Evolutionary conservation across 2,329 filamentous ascomycete genomes (phyloP), one percentile per base, ranked within the genome.

Genomic region (Remersonia thermophila): DNA sequence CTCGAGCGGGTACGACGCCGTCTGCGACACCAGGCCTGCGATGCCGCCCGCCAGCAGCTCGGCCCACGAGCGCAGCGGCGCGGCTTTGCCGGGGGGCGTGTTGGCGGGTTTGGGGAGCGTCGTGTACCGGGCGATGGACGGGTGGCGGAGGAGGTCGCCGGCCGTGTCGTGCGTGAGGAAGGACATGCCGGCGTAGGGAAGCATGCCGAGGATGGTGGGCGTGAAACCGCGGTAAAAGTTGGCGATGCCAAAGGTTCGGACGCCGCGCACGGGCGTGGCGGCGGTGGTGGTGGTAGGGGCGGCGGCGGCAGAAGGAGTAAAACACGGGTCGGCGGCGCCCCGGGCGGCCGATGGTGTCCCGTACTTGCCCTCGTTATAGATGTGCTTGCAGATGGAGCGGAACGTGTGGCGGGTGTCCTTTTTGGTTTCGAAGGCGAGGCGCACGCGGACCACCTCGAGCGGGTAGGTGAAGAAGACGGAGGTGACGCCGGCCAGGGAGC

Each of bases 151-250:
- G 32, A 91, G 52, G 57, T 98, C 91, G 42, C 84, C 83, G 28
- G 81, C 75, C 4, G 83, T 85, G 57, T 98, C 91, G 61, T 98
- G 91, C 0, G 85, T 93, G 28, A 98, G 71, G 61, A 98, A 98
- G 1, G 86, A 94, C 52, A 93, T 80, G 50, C 91, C 91, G 1
- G 91, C 91, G 53, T 98, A 98, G 0, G 91, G 91, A 1, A 98
- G 65, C 89, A 98, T 98, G 49, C 91, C 91, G 41, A 93, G 67
- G 4, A 98, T 60, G 0, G 91, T 96, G 0, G 89, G 83, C 0
- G 77, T 75, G 57, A 98, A 98, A 33, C 91, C 91, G 33, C 91
- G 77, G 60, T 95, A 98, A 57, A 98, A 98, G 58, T 98, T 98
- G 38, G 75, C 60, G 1, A 96, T 56, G 3, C 89, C 89, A 9